Evolutionary conservation across 2,329 filamentous ascomycete genomes (phyloP), one percentile per base, ranked within the genome.

Genomic region (Cytospora schulzeri): DNA sequence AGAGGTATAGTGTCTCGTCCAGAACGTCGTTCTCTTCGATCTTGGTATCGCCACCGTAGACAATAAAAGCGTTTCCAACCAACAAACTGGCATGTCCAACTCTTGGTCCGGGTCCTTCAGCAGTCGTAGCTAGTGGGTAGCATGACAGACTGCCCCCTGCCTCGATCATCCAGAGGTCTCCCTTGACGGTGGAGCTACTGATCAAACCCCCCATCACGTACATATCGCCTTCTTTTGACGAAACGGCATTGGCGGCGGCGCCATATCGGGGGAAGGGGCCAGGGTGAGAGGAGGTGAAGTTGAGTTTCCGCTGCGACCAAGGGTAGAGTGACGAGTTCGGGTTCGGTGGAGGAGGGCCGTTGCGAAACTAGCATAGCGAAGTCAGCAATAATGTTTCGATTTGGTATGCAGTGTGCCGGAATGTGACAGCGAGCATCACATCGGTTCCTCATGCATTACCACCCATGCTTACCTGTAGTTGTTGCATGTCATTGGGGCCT

Each of bases 141-240:
- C 95, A 98, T 26, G 92, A 87, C 82, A 98, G 87, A 75, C 87
- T 93, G 11, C 89, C 90, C 60, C 90, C 93, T 67, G 93, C 92
- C 76, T 99, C 95, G 55, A 98, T 91, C 88, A 98, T 91, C 96
- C 96, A 99, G 55, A 99, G 78, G 78, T 99, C 95, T 56, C 95
- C 95, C 75, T 97, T 97, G 53, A 98, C 95, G 2, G 92, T 97
- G 45, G 93, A 91, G 70, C 94, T 94, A 73, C 96, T 94, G 72
- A 99, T 94, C 67, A 99, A 79, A 58, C 95, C 95, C 68, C 95
- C 95, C 93, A 99, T 98, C 73, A 99, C 85, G 73, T 98, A 99
- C 64, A 99, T 91, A 71, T 96, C 92, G 66, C 96, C 96, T 77
- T 99, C 95, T 78, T 98, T 98, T 48, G 93, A 97, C 28, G 93